phyloP scores from a whole-genome alignment of 768 basidiomycete genomes.

The Hygrocybe punicea region DNA sequence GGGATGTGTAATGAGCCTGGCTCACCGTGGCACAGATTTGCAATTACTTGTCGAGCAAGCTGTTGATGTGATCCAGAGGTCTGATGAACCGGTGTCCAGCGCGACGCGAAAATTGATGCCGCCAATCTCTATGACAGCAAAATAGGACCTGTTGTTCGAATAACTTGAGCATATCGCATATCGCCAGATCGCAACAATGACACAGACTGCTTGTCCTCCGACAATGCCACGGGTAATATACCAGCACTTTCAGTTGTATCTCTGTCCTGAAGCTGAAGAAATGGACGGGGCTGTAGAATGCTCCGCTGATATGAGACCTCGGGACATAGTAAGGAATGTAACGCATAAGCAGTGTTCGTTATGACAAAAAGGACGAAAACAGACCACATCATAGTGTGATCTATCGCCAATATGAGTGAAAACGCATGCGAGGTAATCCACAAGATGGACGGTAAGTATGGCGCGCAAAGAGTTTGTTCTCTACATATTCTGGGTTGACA shows the following conservation, averaged over 20 bases:
- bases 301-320: slow-evolving; percentile 5
- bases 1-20: not conserved
- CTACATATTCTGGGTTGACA: too few relatives aligned
- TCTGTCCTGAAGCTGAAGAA: not conserved
- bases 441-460: too few relatives aligned
- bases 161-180: not conserved
- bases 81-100: slow-evolving; percentile 72
- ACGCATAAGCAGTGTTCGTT: slow-evolving; percentile 12
- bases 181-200: not conserved
- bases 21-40: slow-evolving; percentile 45
- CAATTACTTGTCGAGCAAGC: slow-evolving; percentile 56
- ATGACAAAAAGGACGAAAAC: slow-evolving; percentile 3
- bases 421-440: not conserved
- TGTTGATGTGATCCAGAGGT: slow-evolving; percentile 69
- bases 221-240: slow-evolving; percentile 43
- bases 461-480: too few relatives aligned
- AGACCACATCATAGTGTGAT: slow-evolving; percentile 3
- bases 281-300: slow-evolving; percentile 2
- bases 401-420: not conserved
- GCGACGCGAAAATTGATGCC: slow-evolving; percentile 63
- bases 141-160: slow-evolving; percentile 56
- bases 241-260: slow-evolving; percentile 26
- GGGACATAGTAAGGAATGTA: slow-evolving; percentile 12
- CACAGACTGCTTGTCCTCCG: slow-evolving; percentile 47
- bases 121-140: slow-evolving; percentile 56